Evolutionary conservation across 2,329 filamentous ascomycete genomes (phyloP).

Genomic region (Sporothrix dimorphospora): DNA sequence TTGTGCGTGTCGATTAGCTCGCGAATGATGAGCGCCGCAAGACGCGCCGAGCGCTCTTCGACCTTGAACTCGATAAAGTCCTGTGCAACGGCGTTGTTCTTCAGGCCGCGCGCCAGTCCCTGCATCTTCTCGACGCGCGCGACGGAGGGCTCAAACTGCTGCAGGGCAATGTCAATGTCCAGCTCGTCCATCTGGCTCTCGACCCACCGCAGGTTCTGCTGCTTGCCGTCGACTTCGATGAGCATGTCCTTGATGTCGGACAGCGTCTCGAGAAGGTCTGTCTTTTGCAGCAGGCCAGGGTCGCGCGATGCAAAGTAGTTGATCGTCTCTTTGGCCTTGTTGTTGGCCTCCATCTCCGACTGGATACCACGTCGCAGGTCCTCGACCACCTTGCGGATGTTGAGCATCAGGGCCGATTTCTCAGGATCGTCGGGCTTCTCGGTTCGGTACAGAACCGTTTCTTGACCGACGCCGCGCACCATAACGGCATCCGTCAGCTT

Average conservation of each 20-base stretch:
- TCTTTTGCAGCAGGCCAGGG: slow-evolving; percentile 74
- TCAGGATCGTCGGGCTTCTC: slow-evolving; percentile 78
- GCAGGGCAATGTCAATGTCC: slow-evolving; percentile 92
- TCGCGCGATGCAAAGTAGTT: slow-evolving; percentile 84
- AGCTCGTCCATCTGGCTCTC: slow-evolving; percentile 94
- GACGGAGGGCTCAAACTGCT: slow-evolving; percentile 85
- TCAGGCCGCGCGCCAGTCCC: slow-evolving; percentile 74
- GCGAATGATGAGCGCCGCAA: slow-evolving; percentile 76
- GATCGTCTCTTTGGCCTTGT: slow-evolving; percentile 81
- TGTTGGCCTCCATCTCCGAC: slow-evolving; percentile 83
- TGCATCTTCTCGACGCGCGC: slow-evolving; percentile 82
- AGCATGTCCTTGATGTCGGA: slow-evolving; percentile 84
- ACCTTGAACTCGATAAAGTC: slow-evolving; percentile 92
- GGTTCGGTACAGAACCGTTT: slow-evolving; percentile 93
- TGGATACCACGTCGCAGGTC: slow-evolving; percentile 84
- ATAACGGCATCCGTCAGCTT: slow-evolving; percentile 85
- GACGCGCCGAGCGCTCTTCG: slow-evolving; percentile 76
- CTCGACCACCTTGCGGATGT: slow-evolving; percentile 90
- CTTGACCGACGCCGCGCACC: slow-evolving; percentile 80
- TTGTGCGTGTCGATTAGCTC: slow-evolving; percentile 78
- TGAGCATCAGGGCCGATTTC: slow-evolving; percentile 80
- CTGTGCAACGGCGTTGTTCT: slow-evolving; percentile 83
- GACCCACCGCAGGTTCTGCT: slow-evolving; percentile 94
- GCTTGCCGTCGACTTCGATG: slow-evolving; percentile 94
- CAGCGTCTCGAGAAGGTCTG: slow-evolving; percentile 76